phyloP scores from a whole-genome alignment of 176 grass and related monocot genomes.

The Carex kokanica region DNA sequence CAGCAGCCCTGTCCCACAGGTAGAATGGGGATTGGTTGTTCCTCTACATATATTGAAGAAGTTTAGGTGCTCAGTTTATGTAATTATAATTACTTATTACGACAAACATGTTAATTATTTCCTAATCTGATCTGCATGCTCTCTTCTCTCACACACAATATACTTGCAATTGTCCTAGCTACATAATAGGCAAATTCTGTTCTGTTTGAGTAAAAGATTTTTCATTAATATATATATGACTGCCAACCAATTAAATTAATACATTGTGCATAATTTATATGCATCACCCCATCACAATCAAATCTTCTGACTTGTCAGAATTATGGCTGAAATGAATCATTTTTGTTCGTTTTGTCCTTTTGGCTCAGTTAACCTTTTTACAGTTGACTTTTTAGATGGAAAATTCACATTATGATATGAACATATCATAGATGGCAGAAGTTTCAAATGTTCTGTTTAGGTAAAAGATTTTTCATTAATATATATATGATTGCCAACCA shows the following conservation, averaged over 20 bases:
- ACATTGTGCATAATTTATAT: background rate
- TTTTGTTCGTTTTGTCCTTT: background rate
- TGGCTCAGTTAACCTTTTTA: background rate
- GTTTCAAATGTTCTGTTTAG: background rate
- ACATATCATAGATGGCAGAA: background rate
- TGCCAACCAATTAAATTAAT: background rate
- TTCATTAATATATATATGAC: background rate
- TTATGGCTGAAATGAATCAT: too few relatives aligned
- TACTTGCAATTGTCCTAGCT: background rate
- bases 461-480: background rate
- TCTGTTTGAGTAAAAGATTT: background rate
- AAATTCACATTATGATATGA: background rate
- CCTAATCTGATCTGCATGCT: background rate
- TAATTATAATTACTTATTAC: background rate
- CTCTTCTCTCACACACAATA: background rate
- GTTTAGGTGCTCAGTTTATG: background rate
- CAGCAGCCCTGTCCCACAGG: background rate
- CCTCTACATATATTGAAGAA: slow-evolving; percentile 10
- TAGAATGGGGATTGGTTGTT: background rate
- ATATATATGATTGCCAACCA: background rate
- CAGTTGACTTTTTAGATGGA: background rate
- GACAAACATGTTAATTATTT: background rate
- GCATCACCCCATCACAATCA: too few relatives aligned
- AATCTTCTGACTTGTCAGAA: too few relatives aligned
- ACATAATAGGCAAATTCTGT: background rate